Conservation (phyloP, 169 alveolate species). For the Plasmodium relictum region DNA sequence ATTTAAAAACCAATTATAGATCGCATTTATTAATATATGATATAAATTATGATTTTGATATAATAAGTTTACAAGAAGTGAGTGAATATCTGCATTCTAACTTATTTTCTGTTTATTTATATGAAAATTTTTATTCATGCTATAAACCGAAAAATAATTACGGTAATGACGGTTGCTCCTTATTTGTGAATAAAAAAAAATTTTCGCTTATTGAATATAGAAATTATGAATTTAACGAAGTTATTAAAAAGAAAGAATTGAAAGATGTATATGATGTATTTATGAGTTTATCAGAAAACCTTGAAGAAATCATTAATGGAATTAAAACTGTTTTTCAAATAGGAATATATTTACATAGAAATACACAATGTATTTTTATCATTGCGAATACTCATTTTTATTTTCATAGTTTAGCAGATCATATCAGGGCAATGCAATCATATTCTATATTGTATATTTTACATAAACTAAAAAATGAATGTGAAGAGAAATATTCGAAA, state of each 20-base stretch:
- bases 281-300: slow-evolving; percentile 24
- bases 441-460: slow-evolving; percentile 39
- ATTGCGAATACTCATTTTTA: slow-evolving; percentile 74
- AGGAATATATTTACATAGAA: slow-evolving; percentile 66
- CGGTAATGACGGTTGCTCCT: slow-evolving; percentile 77
- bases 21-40: slow-evolving; percentile 62
- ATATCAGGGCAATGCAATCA: slow-evolving; percentile 62
- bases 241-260: slow-evolving; percentile 35
- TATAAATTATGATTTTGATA: slow-evolving; percentile 46
- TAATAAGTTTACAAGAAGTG: slow-evolving; percentile 69
- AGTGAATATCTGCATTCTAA: slow-evolving; percentile 65
- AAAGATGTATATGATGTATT: slow-evolving; percentile 51
- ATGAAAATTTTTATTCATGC: slow-evolving; percentile 41
- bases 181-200: slow-evolving; percentile 71
- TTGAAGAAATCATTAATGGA: slow-evolving; percentile 53
- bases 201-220: slow-evolving; percentile 40
- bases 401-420: slow-evolving; percentile 72
- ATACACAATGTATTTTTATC: slow-evolving; percentile 12
- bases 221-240: slow-evolving; percentile 64
- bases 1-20: slow-evolving; percentile 71
- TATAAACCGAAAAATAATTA: slow-evolving; percentile 39
- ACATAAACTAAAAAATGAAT: slow-evolving; percentile 37
- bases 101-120: slow-evolving; percentile 36
- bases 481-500: slow-evolving; percentile 27
- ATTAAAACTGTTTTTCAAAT: slow-evolving; percentile 66